Evolutionary conservation across 768 basidiomycete species (phyloP), one percentile per base, ranked within the genome.

Genomic region (Leucocoprinus birnbaumii): DNA sequence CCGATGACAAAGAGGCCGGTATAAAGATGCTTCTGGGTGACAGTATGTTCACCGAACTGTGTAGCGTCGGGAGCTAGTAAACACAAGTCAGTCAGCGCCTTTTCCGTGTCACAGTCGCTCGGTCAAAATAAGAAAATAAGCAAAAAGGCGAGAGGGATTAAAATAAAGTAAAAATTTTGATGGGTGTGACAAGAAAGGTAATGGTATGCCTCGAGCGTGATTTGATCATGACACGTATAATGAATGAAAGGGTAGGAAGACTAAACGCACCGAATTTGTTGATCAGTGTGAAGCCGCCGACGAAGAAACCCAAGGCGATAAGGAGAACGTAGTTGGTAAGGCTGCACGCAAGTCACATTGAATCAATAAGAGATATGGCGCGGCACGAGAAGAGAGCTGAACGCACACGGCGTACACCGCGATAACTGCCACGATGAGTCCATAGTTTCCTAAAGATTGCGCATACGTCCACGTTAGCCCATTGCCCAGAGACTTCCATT

Each of bases 21-120:
- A 76, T 97, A 98, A 46, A 96, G 82, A 58, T 85, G 82, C 68
- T 93, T 92, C 68, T 95, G 96, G 8, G 94, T 95, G 61, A 98
- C 75, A 54, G 86, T 80, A 59, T 86, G 84, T 44, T 86, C 84
- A 53, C 89, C 90, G 53, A 95, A 72, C 64, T 96, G 87, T 53
- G 92, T 77, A 26, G 94, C 89, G 51, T 97, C 94, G 21, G 90
- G 81, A 7, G 85, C 93, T 95, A 45, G 48, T 51, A 19, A 51
- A 24, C 11, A 41, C 18, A 37, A 41, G 26, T 44, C 14, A 25
- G 26, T 25, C 27, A 27, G 26, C 19, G 31, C 11, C 31, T 31
- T 31, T 31, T 11, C 31, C 31, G 24, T n/a, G 37, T n/a, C 45
- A 43, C 19, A n/a, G 38, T 6, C n/a, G 4, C 6, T n/a, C 11